These are phyloP conservation scores for Trametes elegans DNA, from an alignment of 768 basidiomycete species.

Conservation along the genomic window DNA sequence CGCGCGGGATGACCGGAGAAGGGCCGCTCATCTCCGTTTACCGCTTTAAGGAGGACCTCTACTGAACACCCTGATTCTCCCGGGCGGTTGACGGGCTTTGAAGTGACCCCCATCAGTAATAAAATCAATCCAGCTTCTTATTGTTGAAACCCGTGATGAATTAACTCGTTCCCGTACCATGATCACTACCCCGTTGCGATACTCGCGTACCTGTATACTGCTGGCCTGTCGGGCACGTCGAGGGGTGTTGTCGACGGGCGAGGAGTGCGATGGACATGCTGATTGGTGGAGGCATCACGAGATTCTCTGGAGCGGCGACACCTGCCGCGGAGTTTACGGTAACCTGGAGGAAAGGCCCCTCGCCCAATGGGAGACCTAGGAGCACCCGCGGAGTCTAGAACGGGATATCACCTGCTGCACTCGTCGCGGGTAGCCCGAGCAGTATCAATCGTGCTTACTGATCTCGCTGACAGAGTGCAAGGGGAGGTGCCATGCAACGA, in stretches of 20 bases:
- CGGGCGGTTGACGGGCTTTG: conserved; percentile 5
- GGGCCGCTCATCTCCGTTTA: conserved; percentile 7
- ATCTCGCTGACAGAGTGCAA: no score
- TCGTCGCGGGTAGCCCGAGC: not conserved
- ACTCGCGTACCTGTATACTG: no score
- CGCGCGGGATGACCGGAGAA: not conserved
- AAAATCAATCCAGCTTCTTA: conserved; percentile 2
- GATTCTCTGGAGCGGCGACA: not conserved
- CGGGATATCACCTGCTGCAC: not conserved
- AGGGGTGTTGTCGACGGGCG: no score
- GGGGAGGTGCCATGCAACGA: no score
- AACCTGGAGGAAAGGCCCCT: not conserved
- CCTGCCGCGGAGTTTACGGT: not conserved
- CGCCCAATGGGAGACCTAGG: not conserved
- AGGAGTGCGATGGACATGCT: not conserved
- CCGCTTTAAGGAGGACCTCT: conserved; percentile 5
- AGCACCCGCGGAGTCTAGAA: not conserved
- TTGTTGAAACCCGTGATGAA: conserved; percentile 2
- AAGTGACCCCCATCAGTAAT: conserved; percentile 12
- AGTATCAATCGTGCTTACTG: no score
- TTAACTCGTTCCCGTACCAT: not conserved
- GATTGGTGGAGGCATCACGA: not conserved
- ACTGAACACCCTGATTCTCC: conserved; percentile 13
- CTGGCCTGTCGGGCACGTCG: not conserved
- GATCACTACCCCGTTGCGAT: not conserved